These are phyloP conservation scores for Auriculariales sp. DNA, from an alignment of 768 basidiomycete genomes.

Conservation along the genomic window DNA sequence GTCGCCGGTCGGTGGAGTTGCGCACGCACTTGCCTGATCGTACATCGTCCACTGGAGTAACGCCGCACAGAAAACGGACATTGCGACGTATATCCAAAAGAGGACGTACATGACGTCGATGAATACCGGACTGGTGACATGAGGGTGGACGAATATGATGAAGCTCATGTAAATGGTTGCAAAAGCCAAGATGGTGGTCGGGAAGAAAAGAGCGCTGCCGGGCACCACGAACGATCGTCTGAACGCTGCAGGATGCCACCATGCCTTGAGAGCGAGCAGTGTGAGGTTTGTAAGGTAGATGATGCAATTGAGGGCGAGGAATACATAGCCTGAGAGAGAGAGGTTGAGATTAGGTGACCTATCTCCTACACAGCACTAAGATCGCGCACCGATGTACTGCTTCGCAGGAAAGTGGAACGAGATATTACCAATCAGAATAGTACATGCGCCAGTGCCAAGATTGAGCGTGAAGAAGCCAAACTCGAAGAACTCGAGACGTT, in stretches of 20 bases:
- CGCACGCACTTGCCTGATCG: slow-evolving; percentile 34
- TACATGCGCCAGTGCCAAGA: background rate
- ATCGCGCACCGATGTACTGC: no score
- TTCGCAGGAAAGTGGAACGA: background rate
- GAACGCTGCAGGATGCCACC: background rate
- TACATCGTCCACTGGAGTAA: slow-evolving; percentile 36
- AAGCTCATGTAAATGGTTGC: slow-evolving; percentile 31
- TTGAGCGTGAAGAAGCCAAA: background rate
- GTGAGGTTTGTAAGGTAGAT: background rate
- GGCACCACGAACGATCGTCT: background rate
- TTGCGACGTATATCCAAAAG: slow-evolving; percentile 31
- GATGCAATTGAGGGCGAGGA: background rate
- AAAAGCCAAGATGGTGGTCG: slow-evolving; percentile 33
- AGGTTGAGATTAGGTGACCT: no score
- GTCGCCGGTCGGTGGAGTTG: no score
- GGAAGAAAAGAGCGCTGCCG: slow-evolving; percentile 31
- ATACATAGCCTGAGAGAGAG: background rate
- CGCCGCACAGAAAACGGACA: slow-evolving; percentile 21
- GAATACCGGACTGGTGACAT: slow-evolving; percentile 19
- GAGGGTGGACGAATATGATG: slow-evolving; percentile 29
- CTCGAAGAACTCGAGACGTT: background rate
- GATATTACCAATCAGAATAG: background rate
- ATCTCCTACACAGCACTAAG: no score
- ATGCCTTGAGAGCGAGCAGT: background rate
- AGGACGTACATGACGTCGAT: slow-evolving; percentile 20